Conservation (phyloP, 495 filamentous ascomycete genomes). For the Neurospora sp. region DNA sequence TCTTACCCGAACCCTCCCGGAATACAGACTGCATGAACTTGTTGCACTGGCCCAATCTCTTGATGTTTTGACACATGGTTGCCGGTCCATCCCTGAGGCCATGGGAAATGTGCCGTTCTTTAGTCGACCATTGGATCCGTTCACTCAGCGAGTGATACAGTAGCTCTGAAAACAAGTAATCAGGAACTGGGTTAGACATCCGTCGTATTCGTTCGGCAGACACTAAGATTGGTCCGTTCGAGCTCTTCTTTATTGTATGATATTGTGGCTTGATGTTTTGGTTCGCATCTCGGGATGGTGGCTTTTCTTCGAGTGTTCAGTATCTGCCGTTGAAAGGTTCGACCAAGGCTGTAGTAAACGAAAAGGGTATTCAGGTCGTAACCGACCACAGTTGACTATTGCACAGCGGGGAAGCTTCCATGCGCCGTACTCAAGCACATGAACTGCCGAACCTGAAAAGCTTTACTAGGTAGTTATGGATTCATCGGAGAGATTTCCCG, state of each 20-base stretch:
- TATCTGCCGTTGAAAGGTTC: neutral
- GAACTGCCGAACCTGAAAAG: neutral
- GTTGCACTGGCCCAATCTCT: neutral
- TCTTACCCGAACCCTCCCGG: neutral
- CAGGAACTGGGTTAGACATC: neutral
- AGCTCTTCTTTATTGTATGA: neutral
- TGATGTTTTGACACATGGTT: neutral
- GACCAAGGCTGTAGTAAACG: neutral
- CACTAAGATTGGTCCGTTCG: neutral
- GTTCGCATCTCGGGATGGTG: neutral
- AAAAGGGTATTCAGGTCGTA: neutral
- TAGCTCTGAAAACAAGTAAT: neutral
- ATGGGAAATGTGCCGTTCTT: neutral
- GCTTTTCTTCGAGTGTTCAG: neutral
- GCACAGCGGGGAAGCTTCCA: neutral
- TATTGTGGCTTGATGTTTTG: neutral
- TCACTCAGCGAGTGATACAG: neutral
- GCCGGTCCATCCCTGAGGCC: neutral
- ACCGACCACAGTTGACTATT: neutral
- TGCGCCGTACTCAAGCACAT: neutral
- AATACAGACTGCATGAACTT: neutral
- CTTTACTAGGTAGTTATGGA: neutral
- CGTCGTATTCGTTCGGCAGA: neutral
- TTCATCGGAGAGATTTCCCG: neutral
- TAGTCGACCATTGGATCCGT: neutral